Percentiles rank a stretch among this genome's conserved stretches.
Evolutionary conservation across 768 basidiomycete species (phyloP).

Genomic region (Mycena latifolia): DNA sequence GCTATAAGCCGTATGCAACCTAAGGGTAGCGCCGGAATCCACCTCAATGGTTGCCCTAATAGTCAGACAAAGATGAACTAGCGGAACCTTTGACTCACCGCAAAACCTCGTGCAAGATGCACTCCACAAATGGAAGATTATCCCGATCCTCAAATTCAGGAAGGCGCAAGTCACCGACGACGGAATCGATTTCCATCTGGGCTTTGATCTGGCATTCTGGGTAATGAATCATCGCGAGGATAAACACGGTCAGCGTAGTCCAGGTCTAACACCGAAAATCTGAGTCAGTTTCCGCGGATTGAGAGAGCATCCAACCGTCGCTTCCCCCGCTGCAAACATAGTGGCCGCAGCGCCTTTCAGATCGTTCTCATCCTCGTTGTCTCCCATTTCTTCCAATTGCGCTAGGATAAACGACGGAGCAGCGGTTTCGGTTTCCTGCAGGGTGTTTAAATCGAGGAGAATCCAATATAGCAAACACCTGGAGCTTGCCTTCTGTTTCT

Average conservation of each 20-base stretch:
- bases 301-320: constrained; percentile 1
- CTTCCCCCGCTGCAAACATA: constrained; percentile 26
- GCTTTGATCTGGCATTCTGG: constrained; percentile 23
- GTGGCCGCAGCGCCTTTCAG: too few species aligned
- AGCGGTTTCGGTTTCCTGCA: background rate
- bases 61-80: too few species aligned
- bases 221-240: constrained; percentile 22
- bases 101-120: too few species aligned
- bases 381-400: constrained; percentile 1
- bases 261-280: constrained; percentile 10
- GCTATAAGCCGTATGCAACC: too few species aligned
- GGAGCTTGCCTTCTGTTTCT: constrained; percentile 37
- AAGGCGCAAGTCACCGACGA: constrained; percentile 3
- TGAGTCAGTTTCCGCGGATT: background rate
- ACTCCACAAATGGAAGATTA: background rate
- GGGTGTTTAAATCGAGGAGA: background rate
- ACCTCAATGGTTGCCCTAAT: too few species aligned
- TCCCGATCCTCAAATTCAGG: constrained; percentile 14
- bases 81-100: background rate
- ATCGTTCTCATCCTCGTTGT: background rate
- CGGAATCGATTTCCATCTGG: constrained; percentile 4
- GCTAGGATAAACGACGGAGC: constrained; percentile 10
- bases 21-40: too few species aligned
- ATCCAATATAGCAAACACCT: constrained; percentile 9
- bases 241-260: constrained; percentile 6